Percentiles rank a stretch among this genome's conserved stretches.
phyloP scores from a whole-genome alignment of 306 rosid genomes.

The Quercus ilex region DNA sequence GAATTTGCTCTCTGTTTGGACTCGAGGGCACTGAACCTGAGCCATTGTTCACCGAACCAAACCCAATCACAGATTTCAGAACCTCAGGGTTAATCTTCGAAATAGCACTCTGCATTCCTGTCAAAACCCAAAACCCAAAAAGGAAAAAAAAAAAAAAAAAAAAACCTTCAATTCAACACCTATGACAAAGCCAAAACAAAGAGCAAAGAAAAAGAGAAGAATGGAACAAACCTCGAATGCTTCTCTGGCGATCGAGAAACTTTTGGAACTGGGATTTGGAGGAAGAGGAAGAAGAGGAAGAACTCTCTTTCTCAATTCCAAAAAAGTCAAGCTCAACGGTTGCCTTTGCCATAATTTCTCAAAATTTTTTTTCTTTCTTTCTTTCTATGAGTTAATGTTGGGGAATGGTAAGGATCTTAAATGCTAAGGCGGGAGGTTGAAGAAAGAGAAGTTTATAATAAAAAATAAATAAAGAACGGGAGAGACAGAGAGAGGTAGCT shows the following conservation, averaged over 20 bases:
- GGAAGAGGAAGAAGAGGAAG: neutral
- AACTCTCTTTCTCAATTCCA: constrained; percentile 20
- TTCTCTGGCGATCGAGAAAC: constrained; percentile 40
- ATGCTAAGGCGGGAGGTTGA: neutral
- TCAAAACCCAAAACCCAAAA: no score
- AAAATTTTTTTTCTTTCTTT: neutral
- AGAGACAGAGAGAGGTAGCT: neutral
- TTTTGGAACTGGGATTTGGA: constrained; percentile 43
- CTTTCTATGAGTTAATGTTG: neutral
- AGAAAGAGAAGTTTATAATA: neutral
- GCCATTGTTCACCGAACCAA: neutral
- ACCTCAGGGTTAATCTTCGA: constrained; percentile 40
- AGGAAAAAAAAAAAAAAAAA: neutral
- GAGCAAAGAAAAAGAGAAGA: neutral
- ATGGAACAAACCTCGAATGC: constrained; percentile 27
- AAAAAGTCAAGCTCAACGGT: constrained; percentile 46
- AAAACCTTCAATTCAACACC: neutral
- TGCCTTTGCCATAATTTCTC: constrained; percentile 19
- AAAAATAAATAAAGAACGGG: no score
- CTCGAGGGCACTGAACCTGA: constrained; percentile 18
- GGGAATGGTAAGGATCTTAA: neutral
- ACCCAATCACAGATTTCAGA: constrained; percentile 38
- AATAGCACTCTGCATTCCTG: constrained; percentile 31
- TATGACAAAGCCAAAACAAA: neutral
- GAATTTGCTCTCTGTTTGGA: constrained; percentile 9